A percentile compares a stretch with the other conserved stretches of the same genome.
Conservation (phyloP, 208 protist genomes). For the Wallacemonas sp. region DNA sequence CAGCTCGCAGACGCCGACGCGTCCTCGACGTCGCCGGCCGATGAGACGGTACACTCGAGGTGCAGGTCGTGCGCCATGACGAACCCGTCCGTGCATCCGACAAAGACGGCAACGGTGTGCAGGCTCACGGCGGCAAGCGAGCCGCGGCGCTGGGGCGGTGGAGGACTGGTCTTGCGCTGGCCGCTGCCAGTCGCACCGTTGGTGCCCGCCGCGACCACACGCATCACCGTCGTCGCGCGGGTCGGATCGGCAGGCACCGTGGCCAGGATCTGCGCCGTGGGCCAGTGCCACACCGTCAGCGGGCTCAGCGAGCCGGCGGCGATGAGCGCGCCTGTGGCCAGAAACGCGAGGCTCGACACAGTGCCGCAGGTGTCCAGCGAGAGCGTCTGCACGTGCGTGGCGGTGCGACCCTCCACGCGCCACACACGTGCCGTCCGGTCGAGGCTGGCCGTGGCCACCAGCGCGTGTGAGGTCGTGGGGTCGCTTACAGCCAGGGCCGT, state of each 20-base stretch:
- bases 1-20: not conserved
- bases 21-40: too few relatives aligned
- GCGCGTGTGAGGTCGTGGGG: constrained; percentile 21
- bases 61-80: constrained; percentile 49
- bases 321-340: constrained; percentile 21
- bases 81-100: constrained; percentile 63
- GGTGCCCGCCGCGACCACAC: constrained; percentile 6
- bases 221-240: constrained; percentile 22
- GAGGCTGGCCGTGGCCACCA: constrained; percentile 68
- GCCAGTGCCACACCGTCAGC: constrained; percentile 19
- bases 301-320: constrained; percentile 4
- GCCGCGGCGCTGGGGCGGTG: not conserved
- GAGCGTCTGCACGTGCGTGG: constrained; percentile 25
- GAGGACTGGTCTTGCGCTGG: not conserved
- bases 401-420: constrained; percentile 39
- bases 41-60: constrained; percentile 1
- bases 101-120: constrained; percentile 27
- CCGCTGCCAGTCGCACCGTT: not conserved
- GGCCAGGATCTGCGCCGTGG: constrained; percentile 8
- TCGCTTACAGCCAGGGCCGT: constrained; percentile 46
- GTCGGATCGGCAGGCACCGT: not conserved
- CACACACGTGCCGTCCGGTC: constrained; percentile 73
- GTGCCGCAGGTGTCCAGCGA: constrained; percentile 26
- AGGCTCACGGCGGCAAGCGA: not conserved
- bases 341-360: constrained; percentile 22